Conservation (phyloP, 371 early-diverging fungal species). For the Smittium mucronatum region DNA sequence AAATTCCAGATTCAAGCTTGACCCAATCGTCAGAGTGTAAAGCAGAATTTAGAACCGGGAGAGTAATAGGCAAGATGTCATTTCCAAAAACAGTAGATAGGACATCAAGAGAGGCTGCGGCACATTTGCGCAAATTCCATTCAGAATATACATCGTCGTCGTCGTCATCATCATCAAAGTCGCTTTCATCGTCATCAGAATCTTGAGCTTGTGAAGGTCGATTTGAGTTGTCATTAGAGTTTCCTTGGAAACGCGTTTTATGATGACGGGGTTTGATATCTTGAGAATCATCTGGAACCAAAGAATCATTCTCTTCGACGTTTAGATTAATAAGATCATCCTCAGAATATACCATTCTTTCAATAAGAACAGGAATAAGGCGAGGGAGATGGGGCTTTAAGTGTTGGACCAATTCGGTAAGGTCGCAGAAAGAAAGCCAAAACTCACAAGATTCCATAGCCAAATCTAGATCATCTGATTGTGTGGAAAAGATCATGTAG, state of each 20-base stretch:
- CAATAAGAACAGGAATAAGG: slow-evolving; percentile 80
- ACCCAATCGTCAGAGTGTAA: slow-evolving; percentile 76
- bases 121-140: slow-evolving; percentile 96
- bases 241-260: slow-evolving; percentile 61
- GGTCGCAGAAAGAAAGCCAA: slow-evolving; percentile 91
- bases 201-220: slow-evolving; percentile 30
- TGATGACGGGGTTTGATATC: slow-evolving; percentile 90
- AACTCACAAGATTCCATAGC: slow-evolving; percentile 95
- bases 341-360: slow-evolving; percentile 89
- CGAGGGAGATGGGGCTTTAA: slow-evolving; percentile 63
- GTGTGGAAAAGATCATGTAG: slow-evolving; percentile 86
- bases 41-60: slow-evolving; percentile 74
- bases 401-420: slow-evolving; percentile 58
- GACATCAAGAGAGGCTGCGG: slow-evolving; percentile 91
- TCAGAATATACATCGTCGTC: slow-evolving; percentile 77
- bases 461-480: slow-evolving; percentile 57
- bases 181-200: slow-evolving; percentile 73
- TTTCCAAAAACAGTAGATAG: slow-evolving; percentile 71
- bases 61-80: slow-evolving; percentile 58
- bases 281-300: slow-evolving; percentile 70
- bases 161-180: slow-evolving; percentile 50
- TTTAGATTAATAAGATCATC: slow-evolving; percentile 66
- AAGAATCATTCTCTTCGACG: slow-evolving; percentile 68
- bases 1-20: slow-evolving; percentile 82
- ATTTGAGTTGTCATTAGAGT: slow-evolving; percentile 35